phyloP scores from a whole-genome alignment of 2,329 filamentous ascomycete genomes.

The Pseudopyrenochaeta lycopersici region DNA sequence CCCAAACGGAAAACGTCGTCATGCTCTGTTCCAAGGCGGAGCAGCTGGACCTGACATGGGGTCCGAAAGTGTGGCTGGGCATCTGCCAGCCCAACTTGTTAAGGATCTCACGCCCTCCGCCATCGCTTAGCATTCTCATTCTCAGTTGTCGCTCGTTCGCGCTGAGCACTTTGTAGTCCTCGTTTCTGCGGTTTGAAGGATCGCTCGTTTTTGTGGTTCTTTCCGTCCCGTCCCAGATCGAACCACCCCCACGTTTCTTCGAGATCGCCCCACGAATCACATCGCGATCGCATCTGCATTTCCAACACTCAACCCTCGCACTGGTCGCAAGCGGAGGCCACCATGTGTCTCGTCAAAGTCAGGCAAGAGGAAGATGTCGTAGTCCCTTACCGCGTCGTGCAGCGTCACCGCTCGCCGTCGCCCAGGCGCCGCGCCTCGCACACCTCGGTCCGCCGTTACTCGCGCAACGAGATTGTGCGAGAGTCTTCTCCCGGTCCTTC shows the following conservation, averaged over 20 bases:
- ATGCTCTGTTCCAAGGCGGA: conserved; percentile 36
- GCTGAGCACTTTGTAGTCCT: conserved; percentile 5
- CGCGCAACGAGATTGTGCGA: conserved; percentile 42
- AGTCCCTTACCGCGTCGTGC: conserved; percentile 49
- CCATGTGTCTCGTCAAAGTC: conserved; percentile 59
- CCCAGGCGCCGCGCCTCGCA: conserved; percentile 38
- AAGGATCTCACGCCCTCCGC: conserved; percentile 24
- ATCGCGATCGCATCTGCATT: conserved; percentile 37
- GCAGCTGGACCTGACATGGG: conserved; percentile 32
- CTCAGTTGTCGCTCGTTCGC: conserved; percentile 26
- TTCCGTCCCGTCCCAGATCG: conserved; percentile 15
- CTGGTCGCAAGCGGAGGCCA: conserved; percentile 7
- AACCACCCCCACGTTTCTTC: conserved; percentile 30
- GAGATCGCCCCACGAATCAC: conserved; percentile 44
- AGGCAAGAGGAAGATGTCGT: conserved; percentile 56
- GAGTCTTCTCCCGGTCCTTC: conserved; percentile 41
- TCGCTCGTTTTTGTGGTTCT: conserved; percentile 8
- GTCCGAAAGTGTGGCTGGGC: conserved; percentile 41
- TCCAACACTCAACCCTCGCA: conserved; percentile 8
- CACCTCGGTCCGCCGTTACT: conserved; percentile 36
- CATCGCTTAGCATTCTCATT: conserved; percentile 18
- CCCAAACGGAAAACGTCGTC: conserved; percentile 26
- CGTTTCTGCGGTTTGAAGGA: conserved; percentile 1
- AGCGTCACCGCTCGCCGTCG: conserved; percentile 36
- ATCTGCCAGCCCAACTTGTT: conserved; percentile 29